Conservation (phyloP, 768 basidiomycete genomes). For the Hypholoma sublateritium region DNA sequence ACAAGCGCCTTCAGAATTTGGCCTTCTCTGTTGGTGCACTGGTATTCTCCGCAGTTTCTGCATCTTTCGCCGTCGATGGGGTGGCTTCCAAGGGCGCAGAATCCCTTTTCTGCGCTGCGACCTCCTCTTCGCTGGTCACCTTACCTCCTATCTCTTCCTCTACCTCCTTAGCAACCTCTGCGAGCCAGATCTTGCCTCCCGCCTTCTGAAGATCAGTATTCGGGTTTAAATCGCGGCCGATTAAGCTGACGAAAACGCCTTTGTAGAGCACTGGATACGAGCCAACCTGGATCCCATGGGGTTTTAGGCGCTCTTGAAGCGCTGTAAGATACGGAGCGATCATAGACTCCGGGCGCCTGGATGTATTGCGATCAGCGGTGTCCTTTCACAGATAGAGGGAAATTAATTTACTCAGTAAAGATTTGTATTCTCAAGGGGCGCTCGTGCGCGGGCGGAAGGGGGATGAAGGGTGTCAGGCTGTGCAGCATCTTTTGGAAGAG, state of each 20-base stretch:
- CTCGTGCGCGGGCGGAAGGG: constrained; percentile 72
- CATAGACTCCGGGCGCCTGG: constrained; percentile 74
- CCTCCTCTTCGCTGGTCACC: constrained; percentile 65
- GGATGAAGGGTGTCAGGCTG: constrained; percentile 68
- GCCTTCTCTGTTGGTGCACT: constrained; percentile 5
- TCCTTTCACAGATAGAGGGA: neutral
- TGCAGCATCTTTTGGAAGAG: constrained; percentile 84
- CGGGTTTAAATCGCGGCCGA: constrained; percentile 45
- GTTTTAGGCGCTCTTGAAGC: constrained; percentile 70
- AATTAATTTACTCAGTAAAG: constrained; percentile 64
- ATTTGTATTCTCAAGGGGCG: constrained; percentile 81
- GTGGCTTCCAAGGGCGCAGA: constrained; percentile 8
- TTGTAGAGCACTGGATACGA: constrained; percentile 67
- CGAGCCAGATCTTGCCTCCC: constrained; percentile 42
- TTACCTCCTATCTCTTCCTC: constrained; percentile 57
- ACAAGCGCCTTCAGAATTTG: constrained; percentile 11
- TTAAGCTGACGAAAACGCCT: constrained; percentile 73
- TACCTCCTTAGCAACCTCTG: constrained; percentile 61
- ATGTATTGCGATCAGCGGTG: neutral
- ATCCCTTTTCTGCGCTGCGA: constrained; percentile 46
- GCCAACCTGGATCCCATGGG: constrained; percentile 80
- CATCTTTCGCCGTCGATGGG: neutral
- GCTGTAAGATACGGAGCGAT: constrained; percentile 81
- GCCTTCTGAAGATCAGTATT: constrained; percentile 45
- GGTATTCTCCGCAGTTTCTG: neutral